Evolutionary conservation across 305 asterid genomes (phyloP).

Genomic region (Fraxinus baroniana): DNA sequence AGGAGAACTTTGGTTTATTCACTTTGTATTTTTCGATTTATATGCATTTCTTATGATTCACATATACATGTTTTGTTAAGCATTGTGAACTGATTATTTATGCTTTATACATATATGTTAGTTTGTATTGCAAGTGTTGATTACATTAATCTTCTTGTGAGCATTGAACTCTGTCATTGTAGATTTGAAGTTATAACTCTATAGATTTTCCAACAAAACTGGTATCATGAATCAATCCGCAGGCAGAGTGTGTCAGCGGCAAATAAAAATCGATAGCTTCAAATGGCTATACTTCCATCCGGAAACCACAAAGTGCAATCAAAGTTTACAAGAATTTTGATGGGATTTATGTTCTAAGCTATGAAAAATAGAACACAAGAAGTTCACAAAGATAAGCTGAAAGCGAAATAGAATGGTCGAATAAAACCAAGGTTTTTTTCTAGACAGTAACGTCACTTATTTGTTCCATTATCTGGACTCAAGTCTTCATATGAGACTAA

Average conservation of each 20-base stretch:
- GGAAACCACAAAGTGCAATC: neutral
- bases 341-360: neutral
- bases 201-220: too few relatives aligned
- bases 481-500: conserved; percentile 78
- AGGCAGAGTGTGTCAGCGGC: neutral
- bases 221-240: neutral
- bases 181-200: too few relatives aligned
- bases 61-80: too few relatives aligned
- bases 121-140: too few relatives aligned
- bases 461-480: conserved; percentile 54
- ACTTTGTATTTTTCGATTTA: too few relatives aligned
- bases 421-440: neutral
- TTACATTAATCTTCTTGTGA: too few relatives aligned
- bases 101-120: too few relatives aligned
- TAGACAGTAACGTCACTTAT: conserved; percentile 24
- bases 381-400: neutral
- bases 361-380: neutral
- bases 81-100: too few relatives aligned
- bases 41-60: too few relatives aligned
- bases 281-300: neutral
- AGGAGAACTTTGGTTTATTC: too few relatives aligned
- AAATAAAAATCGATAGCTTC: neutral
- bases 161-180: too few relatives aligned
- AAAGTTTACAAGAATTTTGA: neutral
- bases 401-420: neutral